A percentile compares a stretch with the other conserved stretches of the same genome.
These are phyloP conservation scores for Moricandia arvensis DNA, from an alignment of 345 rosid species.

Conservation along the genomic window DNA sequence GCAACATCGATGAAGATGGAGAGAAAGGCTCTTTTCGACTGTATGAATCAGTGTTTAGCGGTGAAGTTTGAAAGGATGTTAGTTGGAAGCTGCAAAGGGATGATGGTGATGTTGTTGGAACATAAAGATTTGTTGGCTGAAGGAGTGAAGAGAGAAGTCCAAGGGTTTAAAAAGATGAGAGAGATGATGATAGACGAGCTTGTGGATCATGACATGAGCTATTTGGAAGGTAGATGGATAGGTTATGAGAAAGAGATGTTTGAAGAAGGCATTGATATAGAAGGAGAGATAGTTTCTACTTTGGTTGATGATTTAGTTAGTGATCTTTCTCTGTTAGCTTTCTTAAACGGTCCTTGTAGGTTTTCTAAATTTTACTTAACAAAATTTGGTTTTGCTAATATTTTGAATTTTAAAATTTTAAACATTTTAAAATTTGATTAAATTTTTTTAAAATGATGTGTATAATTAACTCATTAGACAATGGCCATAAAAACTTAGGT, in stretches of 20 bases:
- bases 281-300: conserved; percentile 48
- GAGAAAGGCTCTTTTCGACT: conserved; percentile 67
- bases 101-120: conserved; percentile 43
- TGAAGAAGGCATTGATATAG: conserved; percentile 58
- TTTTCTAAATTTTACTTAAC: not conserved
- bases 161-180: conserved; percentile 59
- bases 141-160: conserved; percentile 70
- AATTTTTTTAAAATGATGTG: not conserved
- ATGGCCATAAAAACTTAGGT: not conserved
- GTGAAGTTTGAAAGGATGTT: conserved; percentile 51
- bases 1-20: conserved; percentile 41
- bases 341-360: conserved; percentile 17
- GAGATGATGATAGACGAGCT: conserved; percentile 90
- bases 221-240: conserved; percentile 74
- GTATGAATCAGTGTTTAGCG: conserved; percentile 66
- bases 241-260: conserved; percentile 69
- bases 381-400: not conserved
- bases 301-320: conserved; percentile 65
- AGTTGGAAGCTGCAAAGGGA: conserved; percentile 60
- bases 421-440: not conserved
- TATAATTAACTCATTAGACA: not conserved
- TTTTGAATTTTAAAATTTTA: not conserved
- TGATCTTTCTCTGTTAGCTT: conserved; percentile 40
- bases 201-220: conserved; percentile 90
- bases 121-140: conserved; percentile 60